Evolutionary conservation across 2,329 filamentous ascomycete species (phyloP).

Genomic region (Ophiocordyceps camponoti-leonardi): DNA sequence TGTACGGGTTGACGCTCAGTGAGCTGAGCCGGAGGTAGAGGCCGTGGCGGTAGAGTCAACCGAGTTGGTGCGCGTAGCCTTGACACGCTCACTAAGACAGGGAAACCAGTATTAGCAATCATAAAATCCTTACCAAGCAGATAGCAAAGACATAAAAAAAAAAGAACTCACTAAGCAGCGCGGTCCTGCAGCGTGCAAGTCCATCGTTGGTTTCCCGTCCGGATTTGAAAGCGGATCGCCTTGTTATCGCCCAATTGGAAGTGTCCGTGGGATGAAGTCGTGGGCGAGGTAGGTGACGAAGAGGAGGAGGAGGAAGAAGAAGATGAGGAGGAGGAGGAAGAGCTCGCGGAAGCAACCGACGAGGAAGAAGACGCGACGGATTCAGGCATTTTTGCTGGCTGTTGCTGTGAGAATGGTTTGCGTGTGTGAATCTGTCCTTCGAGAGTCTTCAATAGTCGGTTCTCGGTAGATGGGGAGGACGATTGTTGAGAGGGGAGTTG

Average conservation of each 20-base stretch:
- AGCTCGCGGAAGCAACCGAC: not conserved
- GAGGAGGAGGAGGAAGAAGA: not conserved
- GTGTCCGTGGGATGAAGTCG: conserved; percentile 5
- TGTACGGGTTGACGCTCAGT: not conserved
- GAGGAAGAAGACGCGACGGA: conserved; percentile 3
- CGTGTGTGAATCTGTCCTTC: too few species aligned
- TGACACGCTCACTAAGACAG: conserved; percentile 19
- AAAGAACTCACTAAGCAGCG: conserved; percentile 20
- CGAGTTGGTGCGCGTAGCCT: conserved; percentile 18
- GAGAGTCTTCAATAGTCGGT: too few species aligned
- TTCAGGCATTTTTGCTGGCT: conserved; percentile 6
- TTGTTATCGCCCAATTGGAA: conserved; percentile 16
- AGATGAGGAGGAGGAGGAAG: not conserved
- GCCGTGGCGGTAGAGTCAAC: conserved; percentile 16
- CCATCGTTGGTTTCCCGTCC: conserved; percentile 21
- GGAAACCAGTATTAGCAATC: not conserved
- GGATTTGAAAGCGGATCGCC: conserved; percentile 28
- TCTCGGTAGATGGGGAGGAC: too few species aligned
- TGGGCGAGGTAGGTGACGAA: conserved; percentile 1
- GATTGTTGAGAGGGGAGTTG: too few species aligned
- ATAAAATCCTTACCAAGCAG: not conserved
- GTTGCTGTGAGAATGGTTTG: not conserved
- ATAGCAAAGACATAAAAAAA: not conserved
- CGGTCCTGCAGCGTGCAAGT: conserved; percentile 27
- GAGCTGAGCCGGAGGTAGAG: not conserved